phyloP scores from a whole-genome alignment of 805 yeast genomes.

The Candida dajiaensis region DNA sequence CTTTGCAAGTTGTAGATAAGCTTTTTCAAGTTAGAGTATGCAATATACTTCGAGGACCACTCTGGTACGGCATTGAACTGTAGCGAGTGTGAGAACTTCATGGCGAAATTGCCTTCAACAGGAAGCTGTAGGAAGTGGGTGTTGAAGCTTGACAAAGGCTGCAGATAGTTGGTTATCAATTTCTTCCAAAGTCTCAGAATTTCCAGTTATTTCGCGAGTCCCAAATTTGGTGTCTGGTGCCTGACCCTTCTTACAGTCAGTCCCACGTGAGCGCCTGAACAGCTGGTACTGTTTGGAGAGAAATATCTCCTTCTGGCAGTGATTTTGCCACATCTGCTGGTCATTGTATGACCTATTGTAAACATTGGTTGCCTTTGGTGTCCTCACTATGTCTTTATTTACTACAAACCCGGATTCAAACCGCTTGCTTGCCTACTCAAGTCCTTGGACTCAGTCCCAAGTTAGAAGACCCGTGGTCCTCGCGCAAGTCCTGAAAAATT shows the following conservation, averaged over 20 bases:
- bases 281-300: too few species aligned
- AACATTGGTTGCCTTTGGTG: too few species aligned
- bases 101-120: conserved; percentile 23
- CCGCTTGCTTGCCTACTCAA: too few species aligned
- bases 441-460: not conserved
- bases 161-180: not conserved
- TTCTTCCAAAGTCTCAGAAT: not conserved
- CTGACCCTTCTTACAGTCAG: too few species aligned
- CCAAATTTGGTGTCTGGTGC: not conserved
- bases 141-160: not conserved
- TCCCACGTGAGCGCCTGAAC: not conserved
- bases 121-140: not conserved
- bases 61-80: conserved; percentile 98
- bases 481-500: not conserved
- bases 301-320: too few species aligned
- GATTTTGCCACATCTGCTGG: too few species aligned
- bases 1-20: conserved; percentile 78
- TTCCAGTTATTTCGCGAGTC: not conserved
- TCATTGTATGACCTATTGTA: too few species aligned
- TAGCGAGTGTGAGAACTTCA: conserved; percentile 93
- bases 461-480: not conserved
- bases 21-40: conserved; percentile 83
- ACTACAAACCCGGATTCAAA: too few species aligned
- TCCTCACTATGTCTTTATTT: too few species aligned
- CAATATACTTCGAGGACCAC: conserved; percentile 90